Percentiles rank a stretch among this genome's conserved stretches.
Evolutionary conservation across 257 asterid species (phyloP).

Genomic region (Ballota nigra): DNA sequence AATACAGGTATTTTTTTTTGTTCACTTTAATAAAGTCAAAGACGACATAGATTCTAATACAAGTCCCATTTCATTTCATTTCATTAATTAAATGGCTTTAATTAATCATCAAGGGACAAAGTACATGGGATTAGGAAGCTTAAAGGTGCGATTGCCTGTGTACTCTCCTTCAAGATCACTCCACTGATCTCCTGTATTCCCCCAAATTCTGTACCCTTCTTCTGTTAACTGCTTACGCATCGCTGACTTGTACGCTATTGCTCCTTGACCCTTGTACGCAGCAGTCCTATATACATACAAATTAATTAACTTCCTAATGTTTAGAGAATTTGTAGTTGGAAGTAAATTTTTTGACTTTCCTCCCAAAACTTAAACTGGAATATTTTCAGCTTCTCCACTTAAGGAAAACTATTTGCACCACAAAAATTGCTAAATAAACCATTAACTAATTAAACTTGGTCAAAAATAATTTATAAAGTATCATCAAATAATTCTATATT

Average conservation of each 20-base stretch:
- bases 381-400: too few relatives aligned
- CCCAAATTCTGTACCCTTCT: slow-evolving; percentile 59
- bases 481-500: neutral
- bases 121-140: slow-evolving; percentile 67
- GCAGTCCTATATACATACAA: slow-evolving; percentile 23
- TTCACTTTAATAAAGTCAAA: neutral
- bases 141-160: slow-evolving; percentile 51
- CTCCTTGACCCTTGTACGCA: slow-evolving; percentile 43
- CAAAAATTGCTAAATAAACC: too few relatives aligned
- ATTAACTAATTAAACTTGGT: too few relatives aligned
- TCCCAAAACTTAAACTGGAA: too few relatives aligned
- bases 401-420: too few relatives aligned
- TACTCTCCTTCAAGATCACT: slow-evolving; percentile 55
- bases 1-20: neutral
- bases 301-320: too few relatives aligned
- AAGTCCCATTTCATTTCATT: neutral
- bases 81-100: neutral
- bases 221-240: slow-evolving; percentile 41
- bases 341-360: too few relatives aligned
- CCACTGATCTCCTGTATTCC: slow-evolving; percentile 69
- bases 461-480: too few relatives aligned
- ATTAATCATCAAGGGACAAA: slow-evolving; percentile 44
- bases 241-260: slow-evolving; percentile 41
- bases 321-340: too few relatives aligned
- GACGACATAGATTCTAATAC: neutral